Evolutionary conservation across 2,329 filamentous ascomycete genomes (phyloP), one percentile per base, ranked within the genome.

Genomic region (Aspergillus sp.): DNA sequence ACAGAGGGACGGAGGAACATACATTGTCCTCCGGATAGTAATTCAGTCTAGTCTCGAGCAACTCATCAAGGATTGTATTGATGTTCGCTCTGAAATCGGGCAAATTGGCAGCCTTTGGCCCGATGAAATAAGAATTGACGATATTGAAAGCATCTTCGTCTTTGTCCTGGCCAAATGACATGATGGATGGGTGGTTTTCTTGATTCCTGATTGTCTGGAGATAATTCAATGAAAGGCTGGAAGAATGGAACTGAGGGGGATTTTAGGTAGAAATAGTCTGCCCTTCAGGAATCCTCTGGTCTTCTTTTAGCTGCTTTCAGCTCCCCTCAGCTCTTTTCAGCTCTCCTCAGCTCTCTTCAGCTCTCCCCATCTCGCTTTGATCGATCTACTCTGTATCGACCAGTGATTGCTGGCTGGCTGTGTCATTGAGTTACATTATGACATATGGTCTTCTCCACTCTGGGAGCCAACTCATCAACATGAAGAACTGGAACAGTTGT

Each of bases 51-150:
- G 68, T 62, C 3, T 51, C 50, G 7, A 63, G 52, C 5, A 70
- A 50, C 29, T 65, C 60, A 12, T 71, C 62, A 2, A 73, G 63
- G 5, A 73, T 70, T 3, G 58, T 62, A 28, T 61, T 53, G 41
- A 74, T 67, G 43, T 69, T 67, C 3, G 65, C 56, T 46, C 61
- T 61, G 43, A 73, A 72, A 41, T 64, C 65, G 0, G 58, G 52
- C n/a, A 71, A 52, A 46, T 74, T 74, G 38, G 38, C 12, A 27
- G 19, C 38, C 34, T 67, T 66, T 2, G 70, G 70, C 0, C 71
- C 70, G 26, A 73, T 66, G 52, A 73, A 73, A 52, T 70, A 69
- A 4, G 70, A 67, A 6, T 64, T 65, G 51, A 70, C 66, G 38
- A 57, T 50, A 29, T 46, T 38, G 19, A 41, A 41, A 7, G 6